Conservation (phyloP, 192 early-diverging fungal species). For the Rhizophlyctis rosea region DNA sequence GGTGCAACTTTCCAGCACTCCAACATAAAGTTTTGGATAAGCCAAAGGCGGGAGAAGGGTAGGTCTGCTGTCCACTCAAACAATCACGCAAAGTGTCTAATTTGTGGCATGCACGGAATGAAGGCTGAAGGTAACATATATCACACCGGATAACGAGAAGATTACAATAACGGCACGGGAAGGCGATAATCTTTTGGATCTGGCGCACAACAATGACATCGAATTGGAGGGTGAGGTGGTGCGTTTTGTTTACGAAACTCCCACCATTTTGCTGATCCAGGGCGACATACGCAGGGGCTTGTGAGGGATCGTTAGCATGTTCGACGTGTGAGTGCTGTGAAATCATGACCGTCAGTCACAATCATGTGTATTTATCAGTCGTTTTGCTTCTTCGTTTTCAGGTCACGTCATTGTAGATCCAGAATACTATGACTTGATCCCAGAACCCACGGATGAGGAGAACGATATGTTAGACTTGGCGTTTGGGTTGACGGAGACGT, state of each 20-base stretch:
- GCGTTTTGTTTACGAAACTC: not conserved
- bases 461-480: slow-evolving; percentile 98
- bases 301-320: slow-evolving; percentile 92
- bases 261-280: not conserved
- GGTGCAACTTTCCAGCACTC: no score
- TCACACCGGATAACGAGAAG: slow-evolving; percentile 77
- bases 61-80: not conserved
- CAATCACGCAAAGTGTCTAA: not conserved
- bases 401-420: slow-evolving; percentile 84
- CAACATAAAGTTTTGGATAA: slow-evolving; percentile 16
- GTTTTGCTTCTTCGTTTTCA: not conserved
- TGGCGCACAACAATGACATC: slow-evolving; percentile 87
- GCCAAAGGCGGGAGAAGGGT: slow-evolving; percentile 12
- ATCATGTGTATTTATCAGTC: no score
- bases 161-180: slow-evolving; percentile 74
- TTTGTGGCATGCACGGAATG: not conserved
- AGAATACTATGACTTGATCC: slow-evolving; percentile 76
- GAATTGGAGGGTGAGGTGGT: slow-evolving; percentile 81
- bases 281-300: slow-evolving; percentile 61
- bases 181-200: slow-evolving; percentile 85
- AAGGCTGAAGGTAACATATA: slow-evolving; percentile 67
- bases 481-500: slow-evolving; percentile 95
- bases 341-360: no score
- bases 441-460: slow-evolving; percentile 94
- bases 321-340: slow-evolving; percentile 66